Conservation (phyloP, 768 basidiomycete species). For the Rhizopogon sp. region DNA sequence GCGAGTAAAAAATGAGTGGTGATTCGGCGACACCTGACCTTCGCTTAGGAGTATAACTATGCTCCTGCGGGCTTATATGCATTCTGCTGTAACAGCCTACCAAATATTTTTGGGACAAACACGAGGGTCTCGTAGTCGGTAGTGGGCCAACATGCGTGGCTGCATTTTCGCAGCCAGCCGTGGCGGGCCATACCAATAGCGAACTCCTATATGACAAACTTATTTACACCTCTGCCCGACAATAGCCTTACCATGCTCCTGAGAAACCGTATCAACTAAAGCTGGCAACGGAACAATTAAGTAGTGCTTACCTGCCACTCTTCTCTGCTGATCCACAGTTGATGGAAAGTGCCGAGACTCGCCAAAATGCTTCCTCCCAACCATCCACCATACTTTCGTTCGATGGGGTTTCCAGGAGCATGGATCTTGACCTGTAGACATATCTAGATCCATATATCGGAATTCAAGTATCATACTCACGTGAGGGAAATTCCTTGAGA, state of each 20-base stretch:
- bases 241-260: constrained; percentile 83
- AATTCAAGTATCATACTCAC: constrained; percentile 39
- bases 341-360: constrained; percentile 96
- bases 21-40: background rate
- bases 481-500: constrained; percentile 70
- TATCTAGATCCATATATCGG: constrained; percentile 5
- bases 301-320: constrained; percentile 73
- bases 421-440: constrained; percentile 79
- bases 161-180: background rate
- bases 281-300: background rate
- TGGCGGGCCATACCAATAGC: background rate
- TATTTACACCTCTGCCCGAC: constrained; percentile 86
- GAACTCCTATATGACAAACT: background rate
- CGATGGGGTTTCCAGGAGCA: constrained; percentile 84
- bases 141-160: background rate
- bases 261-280: background rate
- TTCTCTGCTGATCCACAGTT: constrained; percentile 90
- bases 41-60: background rate
- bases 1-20: background rate
- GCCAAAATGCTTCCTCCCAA: constrained; percentile 93
- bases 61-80: background rate
- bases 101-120: background rate
- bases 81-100: background rate
- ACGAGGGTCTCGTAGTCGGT: background rate
- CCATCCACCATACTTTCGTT: constrained; percentile 92